These are phyloP conservation scores for Crithidia acanthocephali DNA, from an alignment of 208 protist genomes.

Conservation along the genomic window DNA sequence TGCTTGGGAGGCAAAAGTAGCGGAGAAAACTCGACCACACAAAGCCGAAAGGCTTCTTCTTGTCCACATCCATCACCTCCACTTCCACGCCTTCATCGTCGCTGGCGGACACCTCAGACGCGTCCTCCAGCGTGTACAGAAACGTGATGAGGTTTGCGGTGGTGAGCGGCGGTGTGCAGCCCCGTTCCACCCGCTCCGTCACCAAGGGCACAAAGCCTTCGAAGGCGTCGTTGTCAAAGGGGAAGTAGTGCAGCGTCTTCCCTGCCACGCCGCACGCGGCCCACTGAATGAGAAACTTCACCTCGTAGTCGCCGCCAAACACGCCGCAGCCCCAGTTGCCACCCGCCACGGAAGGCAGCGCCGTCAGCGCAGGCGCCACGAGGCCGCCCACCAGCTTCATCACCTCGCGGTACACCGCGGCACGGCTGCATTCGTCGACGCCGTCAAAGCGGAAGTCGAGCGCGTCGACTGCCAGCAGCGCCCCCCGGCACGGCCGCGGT, in stretches of 20 bases:
- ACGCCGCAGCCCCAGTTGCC: conserved; percentile 88
- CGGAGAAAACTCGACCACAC: conserved; percentile 5
- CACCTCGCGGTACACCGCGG: conserved; percentile 23
- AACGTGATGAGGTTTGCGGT: conserved; percentile 1
- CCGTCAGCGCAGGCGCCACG: neutral
- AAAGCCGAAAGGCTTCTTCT: neutral
- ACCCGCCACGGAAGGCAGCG: conserved; percentile 30
- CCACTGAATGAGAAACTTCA: conserved; percentile 75
- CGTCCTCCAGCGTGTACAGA: conserved; percentile 21
- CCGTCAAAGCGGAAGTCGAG: conserved; percentile 34
- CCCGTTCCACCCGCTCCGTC: neutral
- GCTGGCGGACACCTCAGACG: neutral
- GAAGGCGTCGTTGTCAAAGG: conserved; percentile 34
- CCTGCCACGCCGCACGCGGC: conserved; percentile 42
- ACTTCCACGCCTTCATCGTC: neutral
- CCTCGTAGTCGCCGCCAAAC: conserved; percentile 68
- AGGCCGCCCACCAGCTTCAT: conserved; percentile 36
- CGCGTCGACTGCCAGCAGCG: conserved; percentile 38
- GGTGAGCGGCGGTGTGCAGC: conserved; percentile 13
- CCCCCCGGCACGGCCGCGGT: conserved; percentile 13
- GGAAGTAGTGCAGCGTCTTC: conserved; percentile 47
- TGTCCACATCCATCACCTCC: neutral
- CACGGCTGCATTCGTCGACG: conserved; percentile 17
- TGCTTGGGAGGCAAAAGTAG: conserved; percentile 3
- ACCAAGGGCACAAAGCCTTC: neutral